Evolutionary conservation across 139 green algal genomes (phyloP).

Genomic region (Ostreobium quekettii): DNA sequence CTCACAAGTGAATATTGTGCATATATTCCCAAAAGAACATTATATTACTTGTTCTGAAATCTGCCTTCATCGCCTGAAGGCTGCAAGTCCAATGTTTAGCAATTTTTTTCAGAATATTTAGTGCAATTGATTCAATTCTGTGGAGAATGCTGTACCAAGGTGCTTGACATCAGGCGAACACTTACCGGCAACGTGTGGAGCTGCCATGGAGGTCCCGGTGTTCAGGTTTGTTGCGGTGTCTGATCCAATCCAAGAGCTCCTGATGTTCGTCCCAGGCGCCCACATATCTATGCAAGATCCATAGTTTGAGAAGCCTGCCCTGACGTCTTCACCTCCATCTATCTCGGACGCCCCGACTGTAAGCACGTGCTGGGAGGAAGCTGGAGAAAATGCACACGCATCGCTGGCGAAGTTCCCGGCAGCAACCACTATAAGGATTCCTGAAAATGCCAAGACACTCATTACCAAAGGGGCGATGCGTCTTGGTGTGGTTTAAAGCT

Average conservation of each 20-base stretch:
- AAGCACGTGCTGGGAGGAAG: slow-evolving; percentile 3
- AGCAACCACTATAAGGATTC: neutral
- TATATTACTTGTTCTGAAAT: too few species aligned
- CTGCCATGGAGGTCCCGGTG: slow-evolving; percentile 9
- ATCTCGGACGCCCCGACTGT: slow-evolving; percentile 12
- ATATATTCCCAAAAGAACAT: too few species aligned
- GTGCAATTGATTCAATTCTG: too few species aligned
- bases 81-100: too few species aligned
- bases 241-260: neutral
- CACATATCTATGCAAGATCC: slow-evolving; percentile 10
- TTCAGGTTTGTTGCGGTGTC: neutral
- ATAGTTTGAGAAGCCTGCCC: slow-evolving; percentile 8
- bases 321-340: neutral
- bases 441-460: neutral
- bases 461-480: too few species aligned
- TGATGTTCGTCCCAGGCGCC: slow-evolving; percentile 9
- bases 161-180: too few species aligned
- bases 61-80: too few species aligned
- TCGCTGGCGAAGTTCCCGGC: slow-evolving; percentile 6
- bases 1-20: too few species aligned
- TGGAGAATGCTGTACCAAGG: too few species aligned
- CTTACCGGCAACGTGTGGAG: slow-evolving; percentile 3
- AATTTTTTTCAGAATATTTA: too few species aligned
- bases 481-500: too few species aligned
- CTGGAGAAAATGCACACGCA: slow-evolving; percentile 6